Evolutionary conservation across 225 moss, liverwort and hornwort genomes (phyloP).

Genomic region (Physcomitrium patens): DNA sequence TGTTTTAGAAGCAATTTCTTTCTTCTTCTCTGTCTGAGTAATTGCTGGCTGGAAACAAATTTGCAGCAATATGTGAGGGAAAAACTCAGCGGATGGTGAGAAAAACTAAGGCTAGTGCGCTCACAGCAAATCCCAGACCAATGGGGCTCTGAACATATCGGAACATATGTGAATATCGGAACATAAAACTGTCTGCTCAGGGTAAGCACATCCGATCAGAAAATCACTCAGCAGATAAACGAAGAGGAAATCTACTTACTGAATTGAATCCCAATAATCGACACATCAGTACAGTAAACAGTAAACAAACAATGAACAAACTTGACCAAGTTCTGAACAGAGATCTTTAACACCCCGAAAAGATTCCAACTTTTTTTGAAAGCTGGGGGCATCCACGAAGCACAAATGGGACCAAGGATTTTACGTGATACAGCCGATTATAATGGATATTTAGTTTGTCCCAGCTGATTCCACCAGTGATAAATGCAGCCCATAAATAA

Average conservation of each 20-base stretch:
- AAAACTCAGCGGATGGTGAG: background rate
- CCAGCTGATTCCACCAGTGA: background rate
- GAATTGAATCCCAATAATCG: too few species aligned
- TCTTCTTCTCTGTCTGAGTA: constrained; percentile 38
- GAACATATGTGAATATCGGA: background rate
- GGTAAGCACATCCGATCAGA: background rate
- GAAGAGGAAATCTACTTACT: too few species aligned
- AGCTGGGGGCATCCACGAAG: too few species aligned
- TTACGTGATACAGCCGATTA: background rate
- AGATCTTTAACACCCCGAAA: too few species aligned
- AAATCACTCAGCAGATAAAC: too few species aligned
- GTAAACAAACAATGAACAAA: too few species aligned
- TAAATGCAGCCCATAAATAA: background rate
- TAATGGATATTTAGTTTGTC: background rate
- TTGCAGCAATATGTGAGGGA: constrained; percentile 24
- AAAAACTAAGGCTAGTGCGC: background rate
- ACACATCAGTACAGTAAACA: too few species aligned
- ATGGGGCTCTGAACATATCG: background rate
- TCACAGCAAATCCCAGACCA: background rate
- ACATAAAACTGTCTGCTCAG: background rate
- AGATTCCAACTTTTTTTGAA: too few species aligned
- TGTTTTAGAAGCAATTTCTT: constrained; percentile 34
- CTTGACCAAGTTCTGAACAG: too few species aligned
- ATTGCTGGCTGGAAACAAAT: constrained; percentile 23
- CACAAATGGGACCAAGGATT: constrained; percentile 8